Percentiles rank a stretch among this genome's conserved stretches.
Conservation (phyloP, 208 protist genomes). For the Trypanosoma caninum region DNA sequence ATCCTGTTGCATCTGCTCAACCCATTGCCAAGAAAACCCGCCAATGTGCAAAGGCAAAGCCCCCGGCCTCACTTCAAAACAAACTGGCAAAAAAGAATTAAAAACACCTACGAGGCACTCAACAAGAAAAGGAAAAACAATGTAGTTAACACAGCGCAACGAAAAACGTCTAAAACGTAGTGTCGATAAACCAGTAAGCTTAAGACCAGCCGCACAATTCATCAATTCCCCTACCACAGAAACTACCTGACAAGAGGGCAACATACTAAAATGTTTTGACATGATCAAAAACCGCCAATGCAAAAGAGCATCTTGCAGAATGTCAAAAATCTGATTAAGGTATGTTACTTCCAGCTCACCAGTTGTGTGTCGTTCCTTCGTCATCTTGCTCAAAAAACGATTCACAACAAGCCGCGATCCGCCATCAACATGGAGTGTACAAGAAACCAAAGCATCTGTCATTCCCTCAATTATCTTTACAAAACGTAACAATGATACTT, state of each 20-base stretch:
- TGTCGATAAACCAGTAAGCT: conserved; percentile 48
- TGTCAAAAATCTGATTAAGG: conserved; percentile 46
- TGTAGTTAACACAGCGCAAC: conserved; percentile 51
- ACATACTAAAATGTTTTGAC: conserved; percentile 12
- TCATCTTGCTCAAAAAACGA: conserved; percentile 66
- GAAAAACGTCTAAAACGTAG: conserved; percentile 56
- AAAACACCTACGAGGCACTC: conserved; percentile 63
- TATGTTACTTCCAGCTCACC: conserved; percentile 62
- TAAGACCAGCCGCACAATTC: conserved; percentile 24
- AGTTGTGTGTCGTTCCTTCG: conserved; percentile 62
- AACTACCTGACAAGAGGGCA: conserved; percentile 14
- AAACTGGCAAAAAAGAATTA: conserved; percentile 27
- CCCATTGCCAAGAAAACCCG: conserved; percentile 70
- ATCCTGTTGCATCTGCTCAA: conserved; percentile 69
- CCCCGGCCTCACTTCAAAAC: conserved; percentile 25
- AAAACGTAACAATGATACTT: conserved; percentile 44
- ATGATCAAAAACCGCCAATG: conserved; percentile 53
- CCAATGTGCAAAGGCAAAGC: conserved; percentile 25
- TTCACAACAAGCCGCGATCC: conserved; percentile 39
- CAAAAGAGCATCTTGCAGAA: conserved; percentile 41
- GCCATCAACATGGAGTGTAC: conserved; percentile 38
- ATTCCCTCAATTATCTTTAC: conserved; percentile 76
- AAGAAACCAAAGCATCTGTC: conserved; percentile 87
- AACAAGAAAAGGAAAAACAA: conserved; percentile 61
- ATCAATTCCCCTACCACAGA: conserved; percentile 23